These are phyloP conservation scores for Dissophora ornata DNA, from an alignment of 192 early-diverging fungal genomes.

Conservation along the genomic window DNA sequence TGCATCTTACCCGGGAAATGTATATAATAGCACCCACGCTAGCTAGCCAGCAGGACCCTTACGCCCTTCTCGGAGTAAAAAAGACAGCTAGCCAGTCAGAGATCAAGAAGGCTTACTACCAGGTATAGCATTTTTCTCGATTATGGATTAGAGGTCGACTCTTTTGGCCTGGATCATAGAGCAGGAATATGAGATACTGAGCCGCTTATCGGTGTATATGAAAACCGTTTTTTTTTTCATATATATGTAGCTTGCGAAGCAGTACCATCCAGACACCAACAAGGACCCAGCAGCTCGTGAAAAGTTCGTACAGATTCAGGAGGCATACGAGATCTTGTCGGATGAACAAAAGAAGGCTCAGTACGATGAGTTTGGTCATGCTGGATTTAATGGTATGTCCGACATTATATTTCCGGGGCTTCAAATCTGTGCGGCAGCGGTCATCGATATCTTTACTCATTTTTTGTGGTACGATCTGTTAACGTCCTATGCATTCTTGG, in stretches of 20 bases:
- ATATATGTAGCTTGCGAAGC: slow-evolving; percentile 82
- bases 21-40: slow-evolving; percentile 31
- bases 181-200: too few species aligned
- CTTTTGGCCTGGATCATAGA: too few species aligned
- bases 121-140: too few species aligned
- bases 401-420: too few species aligned
- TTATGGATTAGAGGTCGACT: too few species aligned
- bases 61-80: slow-evolving; percentile 85
- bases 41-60: slow-evolving; percentile 75
- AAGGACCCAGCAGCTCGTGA: slow-evolving; percentile 92
- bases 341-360: slow-evolving; percentile 91
- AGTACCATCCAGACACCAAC: slow-evolving; percentile 99
- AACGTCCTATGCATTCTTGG: not conserved
- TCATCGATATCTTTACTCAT: not conserved
- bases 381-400: slow-evolving; percentile 48
- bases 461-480: too few species aligned
- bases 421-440: too few species aligned
- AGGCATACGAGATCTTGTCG: slow-evolving; percentile 96
- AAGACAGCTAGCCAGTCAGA: slow-evolving; percentile 83
- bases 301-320: slow-evolving; percentile 97
- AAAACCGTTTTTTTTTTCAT: too few species aligned
- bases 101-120: slow-evolving; percentile 98
- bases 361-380: slow-evolving; percentile 92
- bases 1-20: too few species aligned
- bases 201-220: too few species aligned